Evolutionary conservation across 305 asterid genomes (phyloP).

Genomic region (Rubia balearica): DNA sequence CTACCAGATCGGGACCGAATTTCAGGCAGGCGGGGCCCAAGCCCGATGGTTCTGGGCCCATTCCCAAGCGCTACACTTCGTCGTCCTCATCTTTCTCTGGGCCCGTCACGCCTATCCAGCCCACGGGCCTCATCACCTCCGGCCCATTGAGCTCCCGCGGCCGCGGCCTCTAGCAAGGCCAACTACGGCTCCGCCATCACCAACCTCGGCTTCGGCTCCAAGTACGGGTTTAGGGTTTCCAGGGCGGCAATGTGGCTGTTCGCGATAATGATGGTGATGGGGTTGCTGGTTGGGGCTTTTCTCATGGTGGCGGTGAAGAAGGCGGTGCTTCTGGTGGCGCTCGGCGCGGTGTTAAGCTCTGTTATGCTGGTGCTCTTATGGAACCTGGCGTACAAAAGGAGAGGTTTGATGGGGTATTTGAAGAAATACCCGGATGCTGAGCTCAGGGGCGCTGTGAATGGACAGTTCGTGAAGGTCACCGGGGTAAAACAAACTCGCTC

Average conservation of each 20-base stretch:
- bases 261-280: slow-evolving; percentile 70
- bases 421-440: slow-evolving; percentile 31
- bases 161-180: slow-evolving; percentile 37
- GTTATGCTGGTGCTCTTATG: slow-evolving; percentile 36
- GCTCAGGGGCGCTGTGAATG: slow-evolving; percentile 73
- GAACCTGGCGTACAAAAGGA: slow-evolving; percentile 54
- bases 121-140: slow-evolving; percentile 72
- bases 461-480: slow-evolving; percentile 91
- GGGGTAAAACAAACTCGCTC: slow-evolving; percentile 61
- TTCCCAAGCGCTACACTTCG: slow-evolving; percentile 38
- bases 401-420: slow-evolving; percentile 47
- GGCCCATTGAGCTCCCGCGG: slow-evolving; percentile 37
- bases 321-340: slow-evolving; percentile 57
- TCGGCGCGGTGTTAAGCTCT: slow-evolving; percentile 43
- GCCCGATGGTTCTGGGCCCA: slow-evolving; percentile 63
- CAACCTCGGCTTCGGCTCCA: slow-evolving; percentile 44
- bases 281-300: slow-evolving; percentile 78
- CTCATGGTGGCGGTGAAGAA: slow-evolving; percentile 73
- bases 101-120: slow-evolving; percentile 89
- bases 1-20: slow-evolving; percentile 31
- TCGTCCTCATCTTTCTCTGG: slow-evolving; percentile 82
- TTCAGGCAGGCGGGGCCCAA: slow-evolving; percentile 27
- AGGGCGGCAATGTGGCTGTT: slow-evolving; percentile 80
- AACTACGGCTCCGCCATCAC: slow-evolving; percentile 77
- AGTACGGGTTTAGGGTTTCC: slow-evolving; percentile 69